phyloP scores from a whole-genome alignment of 257 asterid species.

The Penstemon davidsonii region DNA sequence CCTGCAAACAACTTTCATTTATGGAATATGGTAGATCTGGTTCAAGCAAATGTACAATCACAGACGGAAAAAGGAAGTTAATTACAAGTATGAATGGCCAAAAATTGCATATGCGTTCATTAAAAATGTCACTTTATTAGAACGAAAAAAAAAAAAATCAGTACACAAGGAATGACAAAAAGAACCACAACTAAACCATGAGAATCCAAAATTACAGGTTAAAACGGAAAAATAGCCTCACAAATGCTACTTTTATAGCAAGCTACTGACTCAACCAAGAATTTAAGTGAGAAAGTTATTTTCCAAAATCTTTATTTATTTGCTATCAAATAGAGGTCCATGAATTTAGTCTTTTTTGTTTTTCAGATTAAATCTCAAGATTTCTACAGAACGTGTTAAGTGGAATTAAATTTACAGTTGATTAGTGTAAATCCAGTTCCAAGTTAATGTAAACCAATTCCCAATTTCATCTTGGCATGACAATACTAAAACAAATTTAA shows the following conservation, averaged over 20 bases:
- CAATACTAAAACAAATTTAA: not conserved
- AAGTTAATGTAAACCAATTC: not conserved
- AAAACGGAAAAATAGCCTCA: slow-evolving; percentile 2
- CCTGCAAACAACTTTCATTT: slow-evolving; percentile 43
- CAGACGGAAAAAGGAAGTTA: not conserved
- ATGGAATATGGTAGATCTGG: slow-evolving; percentile 55
- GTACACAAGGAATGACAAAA: not conserved
- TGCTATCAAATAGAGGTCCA: not conserved
- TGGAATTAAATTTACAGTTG: not conserved
- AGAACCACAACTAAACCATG: not conserved
- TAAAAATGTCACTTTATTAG: not conserved
- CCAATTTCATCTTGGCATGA: not conserved
- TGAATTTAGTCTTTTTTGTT: not conserved
- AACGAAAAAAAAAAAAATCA: not conserved
- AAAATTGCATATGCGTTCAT: not conserved
- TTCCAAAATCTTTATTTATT: not conserved
- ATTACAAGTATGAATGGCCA: not conserved
- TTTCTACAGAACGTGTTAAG: not conserved
- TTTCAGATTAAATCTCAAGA: too few relatives aligned
- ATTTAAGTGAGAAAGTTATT: not conserved
- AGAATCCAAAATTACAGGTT: not conserved
- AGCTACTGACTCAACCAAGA: not conserved
- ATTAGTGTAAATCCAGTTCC: not conserved
- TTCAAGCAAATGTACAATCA: slow-evolving; percentile 20
- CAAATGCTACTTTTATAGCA: not conserved